A percentile compares a stretch with the other conserved stretches of the same genome.
Conservation (phyloP, 805 yeast genomes). For the Candida stauntonica region DNA sequence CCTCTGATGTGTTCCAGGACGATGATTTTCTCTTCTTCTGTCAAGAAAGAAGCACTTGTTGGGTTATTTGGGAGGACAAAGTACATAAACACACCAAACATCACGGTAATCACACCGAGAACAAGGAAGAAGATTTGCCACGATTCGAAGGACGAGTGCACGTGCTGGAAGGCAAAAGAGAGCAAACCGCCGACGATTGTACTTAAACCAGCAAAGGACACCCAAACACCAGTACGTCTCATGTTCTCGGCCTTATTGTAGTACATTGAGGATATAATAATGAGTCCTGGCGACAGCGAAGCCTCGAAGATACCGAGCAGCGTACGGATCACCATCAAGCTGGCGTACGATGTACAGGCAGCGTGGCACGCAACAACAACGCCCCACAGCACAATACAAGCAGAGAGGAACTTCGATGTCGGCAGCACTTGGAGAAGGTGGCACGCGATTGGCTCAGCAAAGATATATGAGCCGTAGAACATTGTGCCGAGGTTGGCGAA, state of each 20-base stretch:
- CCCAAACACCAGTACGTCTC: constrained; percentile 51
- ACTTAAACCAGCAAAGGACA: constrained; percentile 52
- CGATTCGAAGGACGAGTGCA: constrained; percentile 40
- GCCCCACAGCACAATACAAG: constrained; percentile 51
- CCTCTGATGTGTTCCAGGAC: constrained; percentile 39
- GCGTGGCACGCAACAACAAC: constrained; percentile 45
- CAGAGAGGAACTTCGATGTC: constrained; percentile 45
- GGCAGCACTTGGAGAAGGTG: constrained; percentile 49
- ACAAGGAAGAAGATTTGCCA: constrained; percentile 61
- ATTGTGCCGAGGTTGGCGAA: constrained; percentile 51
- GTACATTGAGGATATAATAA: constrained; percentile 59
- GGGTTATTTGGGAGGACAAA: constrained; percentile 50
- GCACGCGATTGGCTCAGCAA: constrained; percentile 49
- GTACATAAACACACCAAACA: constrained; percentile 43
- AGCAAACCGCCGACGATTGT: constrained; percentile 42
- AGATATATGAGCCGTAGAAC: constrained; percentile 48
- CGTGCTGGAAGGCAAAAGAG: constrained; percentile 51
- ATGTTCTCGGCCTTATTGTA: constrained; percentile 51
- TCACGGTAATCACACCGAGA: constrained; percentile 49
- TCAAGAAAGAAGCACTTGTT: constrained; percentile 31
- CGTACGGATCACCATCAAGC: constrained; percentile 51
- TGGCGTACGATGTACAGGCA: constrained; percentile 49
- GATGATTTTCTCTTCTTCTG: constrained; percentile 36
- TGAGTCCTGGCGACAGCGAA: constrained; percentile 51
- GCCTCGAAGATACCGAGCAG: constrained; percentile 52